phyloP scores from a whole-genome alignment of 2,329 filamentous ascomycete species.

The Exophiala sideris region DNA sequence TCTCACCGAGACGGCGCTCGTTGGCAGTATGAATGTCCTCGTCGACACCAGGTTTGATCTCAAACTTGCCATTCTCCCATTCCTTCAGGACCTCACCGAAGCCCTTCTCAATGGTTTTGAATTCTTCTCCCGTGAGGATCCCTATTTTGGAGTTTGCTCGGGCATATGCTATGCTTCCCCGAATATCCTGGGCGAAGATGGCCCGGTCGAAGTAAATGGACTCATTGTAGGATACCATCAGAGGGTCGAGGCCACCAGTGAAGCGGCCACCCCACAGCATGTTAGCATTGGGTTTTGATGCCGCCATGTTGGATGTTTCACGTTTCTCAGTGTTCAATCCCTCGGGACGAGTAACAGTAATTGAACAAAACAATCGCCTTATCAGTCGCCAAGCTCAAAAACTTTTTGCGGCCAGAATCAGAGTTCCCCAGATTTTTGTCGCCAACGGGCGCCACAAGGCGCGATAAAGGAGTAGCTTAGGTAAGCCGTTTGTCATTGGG shows the following conservation, averaged over 20 bases:
- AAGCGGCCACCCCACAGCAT: slow-evolving; percentile 33
- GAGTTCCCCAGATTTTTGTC: background rate
- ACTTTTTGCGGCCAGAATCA: background rate
- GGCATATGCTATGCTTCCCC: slow-evolving; percentile 76
- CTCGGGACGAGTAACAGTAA: background rate
- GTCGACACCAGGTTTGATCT: slow-evolving; percentile 31
- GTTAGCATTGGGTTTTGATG: slow-evolving; percentile 16
- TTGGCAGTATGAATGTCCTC: slow-evolving; percentile 67
- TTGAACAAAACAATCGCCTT: background rate
- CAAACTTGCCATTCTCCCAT: slow-evolving; percentile 36
- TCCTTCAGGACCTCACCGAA: slow-evolving; percentile 55
- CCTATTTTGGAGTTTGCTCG: slow-evolving; percentile 72
- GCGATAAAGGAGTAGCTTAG: too few relatives aligned
- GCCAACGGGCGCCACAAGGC: too few relatives aligned
- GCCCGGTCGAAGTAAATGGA: slow-evolving; percentile 71
- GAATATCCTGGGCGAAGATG: slow-evolving; percentile 77
- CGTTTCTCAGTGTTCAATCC: background rate
- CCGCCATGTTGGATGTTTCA: background rate
- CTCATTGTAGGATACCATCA: slow-evolving; percentile 84
- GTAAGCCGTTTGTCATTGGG: too few relatives aligned
- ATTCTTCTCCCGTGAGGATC: slow-evolving; percentile 70
- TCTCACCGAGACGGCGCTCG: slow-evolving; percentile 70
- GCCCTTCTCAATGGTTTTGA: slow-evolving; percentile 69
- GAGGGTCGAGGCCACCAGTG: slow-evolving; percentile 72
- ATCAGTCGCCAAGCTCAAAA: background rate